phyloP scores from a whole-genome alignment of 164 flowering plant species.

The Macadamia integrifolia region DNA sequence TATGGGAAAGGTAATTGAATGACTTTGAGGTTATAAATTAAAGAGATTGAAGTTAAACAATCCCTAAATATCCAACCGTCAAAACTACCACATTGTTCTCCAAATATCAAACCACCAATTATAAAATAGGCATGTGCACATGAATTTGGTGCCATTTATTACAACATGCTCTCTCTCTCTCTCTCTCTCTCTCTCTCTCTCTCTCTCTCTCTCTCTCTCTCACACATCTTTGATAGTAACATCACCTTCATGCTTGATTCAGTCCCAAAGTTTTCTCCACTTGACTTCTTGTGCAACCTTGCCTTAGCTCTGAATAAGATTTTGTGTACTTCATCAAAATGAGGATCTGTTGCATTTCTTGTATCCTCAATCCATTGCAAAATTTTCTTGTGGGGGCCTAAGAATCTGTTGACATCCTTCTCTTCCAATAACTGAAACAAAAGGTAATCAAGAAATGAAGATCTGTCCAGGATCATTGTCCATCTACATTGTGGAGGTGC shows the following conservation, averaged over 20 bases:
- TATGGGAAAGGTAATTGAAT: too few species aligned
- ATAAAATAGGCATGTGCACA: too few species aligned
- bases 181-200: background rate
- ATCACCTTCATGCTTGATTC: conserved; percentile 15
- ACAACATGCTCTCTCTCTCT: too few species aligned
- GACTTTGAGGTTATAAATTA: too few species aligned
- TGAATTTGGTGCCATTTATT: too few species aligned
- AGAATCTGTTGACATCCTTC: conserved; percentile 44
- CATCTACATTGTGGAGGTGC: too few species aligned
- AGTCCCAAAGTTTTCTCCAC: background rate
- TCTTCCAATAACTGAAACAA: conserved; percentile 51
- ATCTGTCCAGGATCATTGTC: background rate
- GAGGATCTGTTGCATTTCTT: conserved; percentile 60
- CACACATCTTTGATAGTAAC: conserved; percentile 36
- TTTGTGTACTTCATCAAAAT: conserved; percentile 73
- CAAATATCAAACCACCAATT: too few species aligned
- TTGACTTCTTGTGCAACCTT: conserved; percentile 20
- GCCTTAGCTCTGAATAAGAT: conserved; percentile 43
- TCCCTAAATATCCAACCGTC: too few species aligned
- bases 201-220: background rate
- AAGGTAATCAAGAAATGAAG: background rate
- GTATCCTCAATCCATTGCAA: conserved; percentile 72
- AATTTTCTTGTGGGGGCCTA: conserved; percentile 69
- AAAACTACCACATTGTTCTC: too few species aligned
- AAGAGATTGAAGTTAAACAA: too few species aligned